These are phyloP conservation scores for Paecilomyces formosus DNA, from an alignment of 2,329 filamentous ascomycete genomes.

Conservation along the genomic window DNA sequence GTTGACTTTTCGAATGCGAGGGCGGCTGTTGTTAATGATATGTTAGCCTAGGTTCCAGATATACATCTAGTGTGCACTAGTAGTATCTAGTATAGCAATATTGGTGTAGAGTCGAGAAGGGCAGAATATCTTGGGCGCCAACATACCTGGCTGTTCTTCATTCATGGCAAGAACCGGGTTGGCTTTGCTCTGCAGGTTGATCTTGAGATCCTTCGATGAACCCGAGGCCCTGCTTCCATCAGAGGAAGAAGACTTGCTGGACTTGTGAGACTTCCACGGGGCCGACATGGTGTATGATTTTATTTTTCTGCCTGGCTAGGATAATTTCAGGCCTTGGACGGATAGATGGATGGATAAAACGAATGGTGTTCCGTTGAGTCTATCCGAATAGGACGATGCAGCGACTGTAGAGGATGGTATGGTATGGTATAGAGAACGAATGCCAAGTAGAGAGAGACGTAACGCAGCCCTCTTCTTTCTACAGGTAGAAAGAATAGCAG, in stretches of 20 bases:
- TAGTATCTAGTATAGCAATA: not conserved
- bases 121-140: not conserved
- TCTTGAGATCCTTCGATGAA: not conserved
- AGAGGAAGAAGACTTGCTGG: not conserved
- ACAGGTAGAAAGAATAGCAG: too few relatives aligned
- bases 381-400: not conserved
- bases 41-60: not conserved
- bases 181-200: not conserved
- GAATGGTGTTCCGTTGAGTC: not conserved
- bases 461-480: not conserved
- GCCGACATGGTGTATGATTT: not conserved
- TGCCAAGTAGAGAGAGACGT: not conserved
- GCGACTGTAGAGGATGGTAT: not conserved
- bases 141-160: not conserved
- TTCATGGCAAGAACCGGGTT: not conserved
- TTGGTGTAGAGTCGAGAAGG: not conserved
- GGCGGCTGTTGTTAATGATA: not conserved
- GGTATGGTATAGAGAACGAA: not conserved
- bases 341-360: not conserved
- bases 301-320: not conserved
- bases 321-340: not conserved
- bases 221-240: not conserved
- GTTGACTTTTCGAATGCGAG: slow-evolving; percentile 3
- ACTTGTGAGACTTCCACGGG: not conserved
- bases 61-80: not conserved